A percentile compares a stretch with the other conserved stretches of the same genome.
Evolutionary conservation across 331 rosid genomes (phyloP).

Genomic region (Phaseolus coccineus): DNA sequence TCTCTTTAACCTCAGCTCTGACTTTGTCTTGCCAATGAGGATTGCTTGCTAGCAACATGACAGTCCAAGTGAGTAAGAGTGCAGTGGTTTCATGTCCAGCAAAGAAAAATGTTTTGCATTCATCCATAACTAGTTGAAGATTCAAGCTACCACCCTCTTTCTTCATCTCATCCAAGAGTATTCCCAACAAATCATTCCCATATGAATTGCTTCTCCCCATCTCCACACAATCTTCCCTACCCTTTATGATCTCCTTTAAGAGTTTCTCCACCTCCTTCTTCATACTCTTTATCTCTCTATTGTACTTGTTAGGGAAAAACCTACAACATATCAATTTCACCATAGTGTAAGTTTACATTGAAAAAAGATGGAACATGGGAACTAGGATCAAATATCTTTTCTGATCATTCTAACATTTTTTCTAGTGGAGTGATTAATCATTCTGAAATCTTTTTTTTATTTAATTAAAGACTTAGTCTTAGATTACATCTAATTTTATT

Average conservation of each 20-base stretch:
- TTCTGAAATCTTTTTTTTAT: no score
- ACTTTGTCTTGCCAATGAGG: slow-evolving; percentile 82
- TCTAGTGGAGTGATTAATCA: no score
- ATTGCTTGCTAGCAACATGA: slow-evolving; percentile 79
- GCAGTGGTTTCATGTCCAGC: slow-evolving; percentile 97
- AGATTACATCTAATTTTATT: no score
- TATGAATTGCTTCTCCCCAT: slow-evolving; percentile 74
- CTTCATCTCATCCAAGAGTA: slow-evolving; percentile 74
- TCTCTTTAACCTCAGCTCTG: slow-evolving; percentile 66
- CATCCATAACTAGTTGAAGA: slow-evolving; percentile 85
- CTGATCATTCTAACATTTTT: no score
- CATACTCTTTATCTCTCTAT: slow-evolving; percentile 73
- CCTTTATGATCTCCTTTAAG: slow-evolving; percentile 82
- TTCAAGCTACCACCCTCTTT: slow-evolving; percentile 60
- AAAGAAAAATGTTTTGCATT: slow-evolving; percentile 95
- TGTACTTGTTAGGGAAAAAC: slow-evolving; percentile 83
- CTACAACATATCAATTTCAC: slow-evolving; percentile 43
- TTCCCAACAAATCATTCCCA: slow-evolving; percentile 84
- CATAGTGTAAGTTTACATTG: neutral
- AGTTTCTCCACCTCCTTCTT: slow-evolving; percentile 81
- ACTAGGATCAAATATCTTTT: no score
- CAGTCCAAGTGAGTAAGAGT: slow-evolving; percentile 85
- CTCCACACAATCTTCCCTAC: slow-evolving; percentile 74
- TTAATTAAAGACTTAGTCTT: no score
- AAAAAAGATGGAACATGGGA: neutral